Conservation (phyloP, 2,329 filamentous ascomycete species). For the Microdochium trichocladiopsis region DNA sequence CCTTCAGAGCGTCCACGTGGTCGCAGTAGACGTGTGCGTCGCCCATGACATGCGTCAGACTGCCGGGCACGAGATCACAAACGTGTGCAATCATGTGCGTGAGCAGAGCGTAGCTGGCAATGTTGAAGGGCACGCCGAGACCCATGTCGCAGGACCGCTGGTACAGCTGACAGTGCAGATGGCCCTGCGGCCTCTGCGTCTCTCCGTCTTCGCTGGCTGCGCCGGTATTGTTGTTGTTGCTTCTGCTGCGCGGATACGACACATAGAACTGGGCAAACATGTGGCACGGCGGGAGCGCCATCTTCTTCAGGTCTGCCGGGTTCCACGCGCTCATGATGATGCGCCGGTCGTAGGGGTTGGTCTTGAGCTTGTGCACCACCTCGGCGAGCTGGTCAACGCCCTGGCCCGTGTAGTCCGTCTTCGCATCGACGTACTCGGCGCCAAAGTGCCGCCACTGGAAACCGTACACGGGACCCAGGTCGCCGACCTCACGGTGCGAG, state of each 20-base stretch:
- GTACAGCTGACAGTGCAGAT: slow-evolving; percentile 83
- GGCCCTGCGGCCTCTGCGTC: slow-evolving; percentile 45
- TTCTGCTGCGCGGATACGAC: slow-evolving; percentile 60
- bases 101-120: slow-evolving; percentile 86
- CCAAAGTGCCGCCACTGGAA: slow-evolving; percentile 99
- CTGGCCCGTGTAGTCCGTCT: slow-evolving; percentile 76
- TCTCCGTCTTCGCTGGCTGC: slow-evolving; percentile 48
- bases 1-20: slow-evolving; percentile 79
- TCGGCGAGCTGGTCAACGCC: slow-evolving; percentile 91
- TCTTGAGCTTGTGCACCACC: slow-evolving; percentile 78
- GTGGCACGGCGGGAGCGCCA: slow-evolving; percentile 91
- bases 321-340: slow-evolving; percentile 96
- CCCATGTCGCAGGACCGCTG: slow-evolving; percentile 97
- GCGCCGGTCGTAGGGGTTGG: slow-evolving; percentile 78
- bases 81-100: slow-evolving; percentile 94
- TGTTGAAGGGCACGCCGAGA: slow-evolving; percentile 95
- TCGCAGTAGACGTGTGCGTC: slow-evolving; percentile 96
- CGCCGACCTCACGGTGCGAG: slow-evolving; percentile 73
- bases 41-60: slow-evolving; percentile 90
- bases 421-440: slow-evolving; percentile 74
- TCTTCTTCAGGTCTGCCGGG: slow-evolving; percentile 72
- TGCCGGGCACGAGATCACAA: slow-evolving; percentile 77
- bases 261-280: slow-evolving; percentile 98
- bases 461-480: slow-evolving; percentile 92
- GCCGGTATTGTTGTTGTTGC: slow-evolving; percentile 59